Conservation (phyloP, 768 basidiomycete genomes). For the Leccinum barrowsii region DNA sequence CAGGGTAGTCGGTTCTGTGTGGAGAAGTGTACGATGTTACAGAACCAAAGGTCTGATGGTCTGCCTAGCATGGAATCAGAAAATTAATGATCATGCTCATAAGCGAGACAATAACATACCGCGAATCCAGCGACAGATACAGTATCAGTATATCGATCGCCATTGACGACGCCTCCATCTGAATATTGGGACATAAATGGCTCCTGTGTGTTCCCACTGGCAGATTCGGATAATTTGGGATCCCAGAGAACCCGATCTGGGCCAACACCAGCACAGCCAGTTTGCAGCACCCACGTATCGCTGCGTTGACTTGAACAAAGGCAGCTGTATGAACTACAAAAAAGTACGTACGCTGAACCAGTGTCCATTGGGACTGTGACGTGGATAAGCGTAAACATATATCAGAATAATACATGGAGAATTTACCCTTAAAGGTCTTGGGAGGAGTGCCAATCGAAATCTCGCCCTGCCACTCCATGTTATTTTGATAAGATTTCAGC, state of each 20-base stretch:
- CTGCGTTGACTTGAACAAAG: neutral
- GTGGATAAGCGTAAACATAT: neutral
- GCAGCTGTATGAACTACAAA: neutral
- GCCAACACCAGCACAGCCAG: neutral
- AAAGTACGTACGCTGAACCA: neutral
- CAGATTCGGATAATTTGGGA: neutral
- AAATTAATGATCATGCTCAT: neutral
- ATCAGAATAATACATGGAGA: neutral
- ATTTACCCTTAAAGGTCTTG: neutral
- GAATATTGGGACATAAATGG: neutral
- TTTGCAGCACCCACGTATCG: neutral
- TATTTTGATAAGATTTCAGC: neutral
- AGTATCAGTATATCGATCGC: neutral
- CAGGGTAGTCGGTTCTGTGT: neutral
- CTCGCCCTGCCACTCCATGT: neutral
- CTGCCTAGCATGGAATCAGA: neutral
- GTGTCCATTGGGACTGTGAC: neutral
- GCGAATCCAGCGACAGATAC: neutral
- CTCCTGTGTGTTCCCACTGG: neutral
- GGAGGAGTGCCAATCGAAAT: neutral
- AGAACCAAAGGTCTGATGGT: neutral
- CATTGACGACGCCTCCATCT: neutral
- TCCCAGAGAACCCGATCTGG: neutral
- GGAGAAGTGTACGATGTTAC: neutral
- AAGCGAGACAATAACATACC: neutral